Evolutionary conservation across 1,139 yeast species (phyloP).

Genomic region (Zygosaccharomyces sapae): DNA sequence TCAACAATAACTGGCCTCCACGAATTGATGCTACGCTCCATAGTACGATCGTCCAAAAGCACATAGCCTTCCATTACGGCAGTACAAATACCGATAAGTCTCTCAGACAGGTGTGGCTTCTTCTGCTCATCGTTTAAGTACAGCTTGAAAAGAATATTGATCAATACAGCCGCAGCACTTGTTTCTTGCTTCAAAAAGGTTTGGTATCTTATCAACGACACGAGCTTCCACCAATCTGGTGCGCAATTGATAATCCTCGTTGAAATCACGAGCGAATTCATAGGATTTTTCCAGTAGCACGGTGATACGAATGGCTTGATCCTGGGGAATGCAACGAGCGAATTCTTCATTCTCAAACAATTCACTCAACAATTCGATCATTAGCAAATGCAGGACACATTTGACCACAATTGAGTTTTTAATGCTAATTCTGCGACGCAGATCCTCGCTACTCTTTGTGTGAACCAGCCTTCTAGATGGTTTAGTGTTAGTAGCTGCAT

Average conservation of each 20-base stretch:
- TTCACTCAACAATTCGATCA: constrained; percentile 85
- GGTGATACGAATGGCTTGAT: constrained; percentile 56
- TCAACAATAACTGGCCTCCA: constrained; percentile 93
- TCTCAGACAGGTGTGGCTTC: constrained; percentile 43
- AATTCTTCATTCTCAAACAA: constrained; percentile 64
- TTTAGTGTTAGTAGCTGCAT: constrained; percentile 3
- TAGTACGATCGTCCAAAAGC: constrained; percentile 66
- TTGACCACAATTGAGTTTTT: constrained; percentile 85
- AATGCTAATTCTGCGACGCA: constrained; percentile 41
- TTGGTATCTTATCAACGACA: constrained; percentile 87
- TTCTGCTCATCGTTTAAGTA: constrained; percentile 61
- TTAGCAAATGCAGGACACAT: constrained; percentile 81
- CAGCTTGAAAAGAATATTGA: constrained; percentile 73
- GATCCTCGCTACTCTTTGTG: constrained; percentile 32
- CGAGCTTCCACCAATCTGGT: constrained; percentile 88
- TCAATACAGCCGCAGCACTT: constrained; percentile 80
- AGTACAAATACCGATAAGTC: constrained; percentile 67
- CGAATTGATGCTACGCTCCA: constrained; percentile 73
- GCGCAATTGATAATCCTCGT: constrained; percentile 81
- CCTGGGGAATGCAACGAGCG: constrained; percentile 64
- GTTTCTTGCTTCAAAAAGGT: constrained; percentile 86
- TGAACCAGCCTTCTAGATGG: constrained; percentile 21
- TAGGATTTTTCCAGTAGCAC: constrained; percentile 63
- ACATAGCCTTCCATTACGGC: constrained; percentile 67
- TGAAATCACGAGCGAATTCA: constrained; percentile 78